Evolutionary conservation across 306 rosid species (phyloP).

Genomic region (Nissolia schottii): DNA sequence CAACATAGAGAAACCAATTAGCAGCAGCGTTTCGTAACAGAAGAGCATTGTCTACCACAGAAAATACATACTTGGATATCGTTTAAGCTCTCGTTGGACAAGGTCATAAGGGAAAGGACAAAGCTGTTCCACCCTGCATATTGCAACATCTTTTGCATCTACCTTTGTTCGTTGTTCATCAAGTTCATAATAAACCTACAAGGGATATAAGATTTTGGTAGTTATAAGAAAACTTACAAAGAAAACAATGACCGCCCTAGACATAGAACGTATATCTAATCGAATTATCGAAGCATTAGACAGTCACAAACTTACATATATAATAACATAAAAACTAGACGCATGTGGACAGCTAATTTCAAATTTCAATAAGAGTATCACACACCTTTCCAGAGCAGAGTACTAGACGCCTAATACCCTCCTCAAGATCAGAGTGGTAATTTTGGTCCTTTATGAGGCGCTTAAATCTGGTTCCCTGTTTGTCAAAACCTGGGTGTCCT

Average conservation of each 20-base stretch:
- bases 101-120: slow-evolving; percentile 94
- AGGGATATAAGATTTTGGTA: not conserved
- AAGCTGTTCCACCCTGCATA: slow-evolving; percentile 93
- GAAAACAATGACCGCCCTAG: not conserved
- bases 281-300: not conserved
- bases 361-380: not conserved
- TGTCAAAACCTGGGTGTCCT: slow-evolving; percentile 97
- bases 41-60: not conserved
- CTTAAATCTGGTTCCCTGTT: slow-evolving; percentile 95
- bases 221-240: not conserved
- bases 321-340: not conserved
- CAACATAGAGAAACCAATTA: not conserved
- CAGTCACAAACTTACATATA: not conserved
- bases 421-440: slow-evolving; percentile 70
- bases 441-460: slow-evolving; percentile 87
- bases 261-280: not conserved
- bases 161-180: slow-evolving; percentile 66
- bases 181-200: slow-evolving; percentile 86
- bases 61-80: slow-evolving; percentile 78
- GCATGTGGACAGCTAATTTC: not conserved
- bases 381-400: slow-evolving; percentile 91
- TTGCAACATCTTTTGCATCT: slow-evolving; percentile 75
- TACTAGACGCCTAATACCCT: slow-evolving; percentile 70
- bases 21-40: not conserved
- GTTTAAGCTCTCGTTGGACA: slow-evolving; percentile 77